Evolutionary conservation across 2,329 filamentous ascomycete genomes (phyloP).

Genomic region (Arachnomyces sp.): DNA sequence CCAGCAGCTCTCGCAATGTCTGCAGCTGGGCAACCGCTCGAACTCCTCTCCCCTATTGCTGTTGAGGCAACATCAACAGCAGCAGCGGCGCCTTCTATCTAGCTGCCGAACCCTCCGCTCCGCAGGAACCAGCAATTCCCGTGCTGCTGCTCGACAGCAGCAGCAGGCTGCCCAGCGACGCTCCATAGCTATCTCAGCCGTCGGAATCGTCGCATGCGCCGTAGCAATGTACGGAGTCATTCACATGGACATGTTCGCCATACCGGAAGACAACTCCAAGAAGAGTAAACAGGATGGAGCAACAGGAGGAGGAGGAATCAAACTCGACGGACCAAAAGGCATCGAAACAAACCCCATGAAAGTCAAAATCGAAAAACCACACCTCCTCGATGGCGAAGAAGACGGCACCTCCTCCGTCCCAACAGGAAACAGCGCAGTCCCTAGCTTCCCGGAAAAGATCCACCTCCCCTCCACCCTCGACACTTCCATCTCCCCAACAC

Average conservation of each 20-base stretch:
- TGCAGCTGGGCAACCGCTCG: slow-evolving; percentile 2
- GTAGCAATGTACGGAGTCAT: slow-evolving; percentile 35
- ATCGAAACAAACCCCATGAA: slow-evolving; percentile 27
- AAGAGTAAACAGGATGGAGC: not conserved
- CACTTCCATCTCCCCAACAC: slow-evolving; percentile 26
- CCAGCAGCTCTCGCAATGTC: slow-evolving; percentile 11
- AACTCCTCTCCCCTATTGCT: no score
- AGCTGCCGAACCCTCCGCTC: not conserved
- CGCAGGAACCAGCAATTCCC: not conserved
- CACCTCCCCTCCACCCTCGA: slow-evolving; percentile 45
- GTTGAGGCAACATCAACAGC: slow-evolving; percentile 3
- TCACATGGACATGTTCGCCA: slow-evolving; percentile 28
- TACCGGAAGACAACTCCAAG: slow-evolving; percentile 13
- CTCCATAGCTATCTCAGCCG: slow-evolving; percentile 26
- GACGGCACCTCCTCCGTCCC: slow-evolving; percentile 63
- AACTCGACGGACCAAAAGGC: slow-evolving; percentile 34
- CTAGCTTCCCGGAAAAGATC: slow-evolving; percentile 67
- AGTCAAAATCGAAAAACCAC: slow-evolving; percentile 18
- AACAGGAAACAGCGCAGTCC: slow-evolving; percentile 73
- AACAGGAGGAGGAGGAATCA: slow-evolving; percentile 17
- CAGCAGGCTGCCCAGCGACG: slow-evolving; percentile 23
- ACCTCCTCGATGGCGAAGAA: no score
- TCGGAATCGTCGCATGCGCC: slow-evolving; percentile 31
- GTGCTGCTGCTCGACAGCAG: slow-evolving; percentile 12
- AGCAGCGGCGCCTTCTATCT: slow-evolving; percentile 5